phyloP scores from a whole-genome alignment of 2,329 filamentous ascomycete species.

The Camillea tinctor region DNA sequence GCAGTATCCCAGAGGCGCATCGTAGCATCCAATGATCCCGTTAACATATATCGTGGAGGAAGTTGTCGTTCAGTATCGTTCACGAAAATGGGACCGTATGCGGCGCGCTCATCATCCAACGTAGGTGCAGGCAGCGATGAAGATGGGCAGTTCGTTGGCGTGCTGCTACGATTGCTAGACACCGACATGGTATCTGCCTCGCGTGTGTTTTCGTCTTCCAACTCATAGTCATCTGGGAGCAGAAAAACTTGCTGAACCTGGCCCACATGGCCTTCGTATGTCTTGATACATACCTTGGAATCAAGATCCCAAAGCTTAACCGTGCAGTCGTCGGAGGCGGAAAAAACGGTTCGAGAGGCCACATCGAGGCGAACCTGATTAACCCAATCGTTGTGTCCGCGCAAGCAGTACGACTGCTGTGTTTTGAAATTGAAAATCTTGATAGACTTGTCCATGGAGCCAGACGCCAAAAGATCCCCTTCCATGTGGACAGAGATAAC shows the following conservation, averaged over 20 bases:
- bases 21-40: slow-evolving; percentile 85
- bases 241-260: slow-evolving; percentile 90
- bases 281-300: slow-evolving; percentile 71
- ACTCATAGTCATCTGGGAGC: slow-evolving; percentile 84
- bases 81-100: slow-evolving; percentile 63
- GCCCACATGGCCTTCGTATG: slow-evolving; percentile 85
- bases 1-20: slow-evolving; percentile 90
- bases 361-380: slow-evolving; percentile 91
- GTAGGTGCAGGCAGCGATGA: slow-evolving; percentile 22
- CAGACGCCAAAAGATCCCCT: slow-evolving; percentile 78
- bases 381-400: slow-evolving; percentile 90
- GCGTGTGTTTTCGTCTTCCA: slow-evolving; percentile 64
- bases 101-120: slow-evolving; percentile 46
- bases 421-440: slow-evolving; percentile 91
- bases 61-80: slow-evolving; percentile 61
- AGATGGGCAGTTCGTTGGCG: slow-evolving; percentile 32
- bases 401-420: slow-evolving; percentile 74
- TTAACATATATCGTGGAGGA: slow-evolving; percentile 89
- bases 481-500: slow-evolving; percentile 89
- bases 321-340: slow-evolving; percentile 89
- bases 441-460: slow-evolving; percentile 84
- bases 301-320: slow-evolving; percentile 93
- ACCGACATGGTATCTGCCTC: slow-evolving; percentile 56
- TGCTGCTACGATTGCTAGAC: slow-evolving; percentile 46
- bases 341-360: slow-evolving; percentile 80